Base-by-base conservation (phyloP, 2,329 filamentous ascomycete species). In the Phaeophleospora eucalypticola region DNA sequence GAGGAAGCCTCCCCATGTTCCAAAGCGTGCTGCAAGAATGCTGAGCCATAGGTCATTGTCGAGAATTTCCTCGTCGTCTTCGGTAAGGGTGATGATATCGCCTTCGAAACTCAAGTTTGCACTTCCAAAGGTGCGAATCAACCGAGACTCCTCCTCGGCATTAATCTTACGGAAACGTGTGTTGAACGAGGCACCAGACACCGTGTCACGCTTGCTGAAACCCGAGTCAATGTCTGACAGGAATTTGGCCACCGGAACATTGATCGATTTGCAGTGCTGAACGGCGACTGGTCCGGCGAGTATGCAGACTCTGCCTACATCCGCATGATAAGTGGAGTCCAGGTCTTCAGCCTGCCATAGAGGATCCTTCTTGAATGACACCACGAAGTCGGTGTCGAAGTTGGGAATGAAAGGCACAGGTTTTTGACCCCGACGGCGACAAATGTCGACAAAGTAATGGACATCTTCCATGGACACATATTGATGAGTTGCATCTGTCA, bases 311-410 rank as follows among this genome's bases (percentile, higher is more conserved):
- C 91, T 82, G 52, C 87, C 89, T 46, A 96, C 91, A 64, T 97
- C 91, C 70, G 95, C 90, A 57, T 78, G 90, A 52, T 95, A 89
- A 49, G 96, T 89, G 45, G 91, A 90, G 62, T 91, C 89, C 10
- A 97, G 77, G 62, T 96, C 91, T 70, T 97, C 91, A 1, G 90
- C 95, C 71, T 97, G 91, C 91, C 91, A 97, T 7, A 97, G 79
- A 2, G 90, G 96, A 68, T 97, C 91, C 76, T 97, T 97, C 82
- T 97, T 97, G 83, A 96, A 97, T 75, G 87, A 97, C 71, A 91
- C 94, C 65, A 96, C 91, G 56, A 97, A 97, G 68, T 89, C 94
- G 51, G 91, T 88, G 60, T 97, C 91, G 14, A 97, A 78, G 4
- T 84, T 76, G 4, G 91, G 91, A 17, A 97, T 89, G 65, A 97